Evolutionary conservation across 139 green algal genomes (phyloP).

Genomic region (Chlamydomonas eustigma): DNA sequence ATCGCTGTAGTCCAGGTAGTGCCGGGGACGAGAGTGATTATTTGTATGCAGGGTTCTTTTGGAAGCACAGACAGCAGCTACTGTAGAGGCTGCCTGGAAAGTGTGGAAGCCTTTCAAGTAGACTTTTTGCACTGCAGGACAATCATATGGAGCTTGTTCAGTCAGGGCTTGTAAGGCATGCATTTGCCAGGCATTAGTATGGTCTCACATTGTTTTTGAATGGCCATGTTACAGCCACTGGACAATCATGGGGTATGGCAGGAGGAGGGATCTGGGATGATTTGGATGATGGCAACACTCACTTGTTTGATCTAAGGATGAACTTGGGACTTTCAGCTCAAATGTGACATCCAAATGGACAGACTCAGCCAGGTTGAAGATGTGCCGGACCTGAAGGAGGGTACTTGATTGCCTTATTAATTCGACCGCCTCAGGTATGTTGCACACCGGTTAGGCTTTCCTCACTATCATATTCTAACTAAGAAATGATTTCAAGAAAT

Average conservation of each 20-base stretch:
- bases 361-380: not conserved
- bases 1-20: too few species aligned
- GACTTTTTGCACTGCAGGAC: not conserved
- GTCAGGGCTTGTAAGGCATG: not conserved
- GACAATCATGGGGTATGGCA: too few species aligned
- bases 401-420: too few species aligned
- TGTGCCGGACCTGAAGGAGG: not conserved
- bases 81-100: constrained; percentile 3
- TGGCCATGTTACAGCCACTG: too few species aligned
- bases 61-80: not conserved
- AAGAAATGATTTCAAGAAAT: too few species aligned
- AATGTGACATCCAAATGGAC: constrained; percentile 1
- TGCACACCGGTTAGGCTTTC: too few species aligned
- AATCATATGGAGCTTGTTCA: not conserved
- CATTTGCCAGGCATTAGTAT: too few species aligned
- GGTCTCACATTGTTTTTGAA: too few species aligned
- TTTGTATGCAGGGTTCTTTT: too few species aligned
- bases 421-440: too few species aligned
- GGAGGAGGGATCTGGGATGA: not conserved
- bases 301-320: not conserved
- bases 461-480: too few species aligned
- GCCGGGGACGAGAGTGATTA: too few species aligned
- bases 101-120: constrained; percentile 8
- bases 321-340: constrained; percentile 6
- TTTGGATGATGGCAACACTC: not conserved